Evolutionary conservation across 495 filamentous ascomycete genomes (phyloP), one percentile per base, ranked within the genome.

Genomic region (Podospora comata): DNA sequence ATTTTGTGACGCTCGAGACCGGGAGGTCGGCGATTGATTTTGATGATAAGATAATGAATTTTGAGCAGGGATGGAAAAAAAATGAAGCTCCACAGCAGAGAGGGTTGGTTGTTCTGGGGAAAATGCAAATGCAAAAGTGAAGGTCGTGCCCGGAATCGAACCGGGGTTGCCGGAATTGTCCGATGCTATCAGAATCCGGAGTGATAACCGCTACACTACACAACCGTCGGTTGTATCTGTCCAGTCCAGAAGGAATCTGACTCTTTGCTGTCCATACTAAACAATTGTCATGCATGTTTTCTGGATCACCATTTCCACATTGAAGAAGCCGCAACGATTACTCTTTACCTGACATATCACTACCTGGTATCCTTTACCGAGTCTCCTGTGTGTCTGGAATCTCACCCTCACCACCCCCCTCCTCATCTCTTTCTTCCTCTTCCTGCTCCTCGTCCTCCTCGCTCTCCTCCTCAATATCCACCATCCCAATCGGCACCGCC

Each of bases 121-220:
- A 4, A 39, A 39, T 23, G 23, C 23, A 23, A 27, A 39, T 23
- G 20, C 1, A 19, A 59, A 55, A 61, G 4, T 58, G 55, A 58
- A 71, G 69, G 69, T 71, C 69, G 62, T 66, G 30, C 69, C 69
- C 69, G 69, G 69, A 71, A 65, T 71, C 69, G 69, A 71, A 71
- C 69, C 69, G 69, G 69, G 69, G 69, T 70, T 26, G 23, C 55
- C 55, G 23, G 55, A 58, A 58, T 48, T 48, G 7, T 48, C 39
- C 13, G 39, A 16, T 48, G 39, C 15, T 3, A 48, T 58, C 55
- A 58, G 55, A 58, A 58, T 58, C 55, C 23, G 55, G 55, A 26
- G 55, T 58, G 55, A 58, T 58, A 58, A 58, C 55, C 55, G 55
- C 55, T 58, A 58, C 55, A 69, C 67, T 69, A 69, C 65, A 69